A percentile compares a stretch with the other conserved stretches of the same genome.
Evolutionary conservation across 495 filamentous ascomycete genomes (phyloP).

Genomic region (Xanthoparmelia taractica): DNA sequence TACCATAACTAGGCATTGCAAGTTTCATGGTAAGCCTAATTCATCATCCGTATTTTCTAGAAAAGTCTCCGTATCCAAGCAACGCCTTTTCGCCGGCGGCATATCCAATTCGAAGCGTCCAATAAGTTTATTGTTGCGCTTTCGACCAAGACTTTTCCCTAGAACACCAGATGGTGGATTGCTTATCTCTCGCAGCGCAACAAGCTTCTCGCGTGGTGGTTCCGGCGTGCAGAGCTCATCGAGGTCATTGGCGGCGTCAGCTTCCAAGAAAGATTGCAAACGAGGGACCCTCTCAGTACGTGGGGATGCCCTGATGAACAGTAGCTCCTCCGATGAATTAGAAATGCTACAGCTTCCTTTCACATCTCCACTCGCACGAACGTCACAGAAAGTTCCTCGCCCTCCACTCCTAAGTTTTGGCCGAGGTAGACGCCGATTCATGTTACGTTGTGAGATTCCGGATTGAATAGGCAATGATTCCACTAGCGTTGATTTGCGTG

Average conservation of each 20-base stretch:
- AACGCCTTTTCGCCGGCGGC: background rate
- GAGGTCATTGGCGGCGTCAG: conserved; percentile 1
- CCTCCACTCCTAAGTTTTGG: background rate
- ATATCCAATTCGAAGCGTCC: background rate
- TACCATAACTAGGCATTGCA: background rate
- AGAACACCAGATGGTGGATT: background rate
- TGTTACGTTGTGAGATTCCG: conserved; percentile 2
- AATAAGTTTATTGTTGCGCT: background rate
- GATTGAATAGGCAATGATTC: conserved; percentile 1
- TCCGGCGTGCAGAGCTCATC: conserved; percentile 14
- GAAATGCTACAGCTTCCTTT: background rate
- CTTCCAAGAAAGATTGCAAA: background rate
- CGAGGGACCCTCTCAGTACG: background rate
- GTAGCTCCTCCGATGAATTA: background rate
- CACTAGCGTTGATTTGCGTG: background rate
- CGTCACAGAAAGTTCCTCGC: background rate
- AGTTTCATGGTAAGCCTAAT: conserved; percentile 12
- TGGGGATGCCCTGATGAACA: background rate
- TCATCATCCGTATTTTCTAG: conserved; percentile 12
- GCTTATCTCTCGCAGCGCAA: conserved; percentile 3
- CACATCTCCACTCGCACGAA: background rate
- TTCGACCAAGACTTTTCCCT: background rate
- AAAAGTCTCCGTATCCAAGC: background rate
- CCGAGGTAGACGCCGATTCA: background rate
- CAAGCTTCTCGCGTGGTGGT: background rate